Base-by-base conservation (phyloP, 257 asterid genomes). In the Petunia axillaris region DNA sequence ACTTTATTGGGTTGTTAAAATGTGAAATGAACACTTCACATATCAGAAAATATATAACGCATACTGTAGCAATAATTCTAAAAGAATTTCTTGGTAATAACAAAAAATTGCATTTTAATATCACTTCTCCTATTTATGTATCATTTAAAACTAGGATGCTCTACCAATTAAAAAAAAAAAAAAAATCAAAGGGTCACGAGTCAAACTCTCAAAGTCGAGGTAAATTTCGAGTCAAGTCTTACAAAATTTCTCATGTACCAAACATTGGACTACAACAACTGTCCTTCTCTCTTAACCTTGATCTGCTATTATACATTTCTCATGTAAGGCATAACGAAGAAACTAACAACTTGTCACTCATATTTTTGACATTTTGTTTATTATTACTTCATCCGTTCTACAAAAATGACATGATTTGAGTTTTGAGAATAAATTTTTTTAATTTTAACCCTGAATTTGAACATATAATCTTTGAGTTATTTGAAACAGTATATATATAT, bases 1-100 rank as follows among this genome's bases (percentile, higher is more conserved):
- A 39, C 6, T 65, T 59, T 16, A 66, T 66, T 52, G 39, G 74
- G 74, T 66, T 66, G 74, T 66, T 66, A 66, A 8, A 39, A 10
- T 65, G 35, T 39, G 11, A 65, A 65, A 7, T 39, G 35, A 13
- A 65, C 50, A 5, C 0, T 7, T 5, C 8, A 5, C 73, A 39
- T 2, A 38, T 39, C 9, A 39, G 10, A 65, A 6, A 65, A 16
- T 15, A 57, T 57, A 63, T 14, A 63, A 10, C 36, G 16, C 64
- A 6, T 5, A 58, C 37, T 48, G 8, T 48, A 7, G 38, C 2
- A 59, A 59, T 16, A 59, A 5, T 37, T 63, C 57, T 0, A 52
- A 2, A 52, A 52, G 3, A 10, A 52, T 9, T 1, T 50, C 54
- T 50, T 50, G 15, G 57, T 8, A 7, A 8, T 3, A 52, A 52